Conservation (phyloP, 2,329 filamentous ascomycete species). For the Cryphonectria nitschkei region DNA sequence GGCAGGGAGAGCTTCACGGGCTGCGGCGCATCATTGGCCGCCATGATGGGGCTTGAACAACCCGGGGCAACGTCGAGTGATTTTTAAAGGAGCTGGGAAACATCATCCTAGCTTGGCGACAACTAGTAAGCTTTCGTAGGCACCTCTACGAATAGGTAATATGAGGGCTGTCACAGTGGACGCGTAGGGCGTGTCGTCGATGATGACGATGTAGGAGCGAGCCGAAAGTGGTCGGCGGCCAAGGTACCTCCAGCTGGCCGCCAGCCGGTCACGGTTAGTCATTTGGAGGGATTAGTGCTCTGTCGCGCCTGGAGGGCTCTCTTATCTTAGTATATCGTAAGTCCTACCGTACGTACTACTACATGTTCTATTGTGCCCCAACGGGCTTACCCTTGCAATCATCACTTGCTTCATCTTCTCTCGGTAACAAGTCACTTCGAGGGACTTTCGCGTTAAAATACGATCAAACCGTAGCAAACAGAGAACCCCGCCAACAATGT, state of each 20-base stretch:
- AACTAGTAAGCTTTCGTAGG: neutral
- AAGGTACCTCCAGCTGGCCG: neutral
- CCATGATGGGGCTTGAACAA: conserved; percentile 25
- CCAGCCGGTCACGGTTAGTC: neutral
- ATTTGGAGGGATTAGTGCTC: neutral
- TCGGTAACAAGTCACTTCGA: neutral
- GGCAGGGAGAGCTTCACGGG: conserved; percentile 83
- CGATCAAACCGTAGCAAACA: neutral
- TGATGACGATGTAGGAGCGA: neutral
- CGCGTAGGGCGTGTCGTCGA: no score
- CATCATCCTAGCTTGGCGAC: conserved; percentile 18
- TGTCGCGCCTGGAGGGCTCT: neutral
- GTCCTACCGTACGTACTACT: no score
- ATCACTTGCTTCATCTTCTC: neutral
- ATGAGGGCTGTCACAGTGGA: neutral
- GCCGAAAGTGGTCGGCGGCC: neutral
- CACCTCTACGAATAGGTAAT: neutral
- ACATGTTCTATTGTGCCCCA: no score
- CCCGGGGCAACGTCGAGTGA: conserved; percentile 9
- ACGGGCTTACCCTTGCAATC: neutral
- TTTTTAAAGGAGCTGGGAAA: neutral
- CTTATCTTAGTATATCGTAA: no score
- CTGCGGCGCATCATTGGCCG: conserved; percentile 45
- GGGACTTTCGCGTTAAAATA: neutral
- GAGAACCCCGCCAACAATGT: neutral